Evolutionary conservation across 805 yeast genomes (phyloP).

Genomic region (Komagataella pseudopastoris): DNA sequence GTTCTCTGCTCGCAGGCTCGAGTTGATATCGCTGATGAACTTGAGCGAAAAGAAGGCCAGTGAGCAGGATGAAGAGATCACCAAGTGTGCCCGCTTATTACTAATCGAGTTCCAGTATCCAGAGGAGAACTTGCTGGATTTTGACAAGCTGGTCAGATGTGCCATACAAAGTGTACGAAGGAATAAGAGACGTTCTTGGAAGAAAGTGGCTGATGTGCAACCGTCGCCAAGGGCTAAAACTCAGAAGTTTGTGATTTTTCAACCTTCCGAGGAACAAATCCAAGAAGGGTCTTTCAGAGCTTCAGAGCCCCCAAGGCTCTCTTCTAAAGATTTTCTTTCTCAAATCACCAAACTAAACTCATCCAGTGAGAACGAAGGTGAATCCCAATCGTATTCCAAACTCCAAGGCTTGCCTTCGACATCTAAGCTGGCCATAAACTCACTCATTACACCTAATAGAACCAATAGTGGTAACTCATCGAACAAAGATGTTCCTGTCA

Average conservation of each 20-base stretch:
- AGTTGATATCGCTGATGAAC: slow-evolving; percentile 66
- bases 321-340: slow-evolving; percentile 8
- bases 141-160: slow-evolving; percentile 81
- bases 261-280: not conserved
- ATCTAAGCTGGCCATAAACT: slow-evolving; percentile 32
- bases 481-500: not conserved
- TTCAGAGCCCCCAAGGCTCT: not conserved
- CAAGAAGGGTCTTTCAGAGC: not conserved
- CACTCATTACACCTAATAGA: slow-evolving; percentile 27
- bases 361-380: slow-evolving; percentile 15
- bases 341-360: slow-evolving; percentile 12
- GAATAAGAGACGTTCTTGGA: slow-evolving; percentile 59
- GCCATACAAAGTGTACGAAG: slow-evolving; percentile 90
- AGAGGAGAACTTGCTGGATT: slow-evolving; percentile 45
- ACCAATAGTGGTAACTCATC: not conserved
- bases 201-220: slow-evolving; percentile 15
- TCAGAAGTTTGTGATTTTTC: not conserved
- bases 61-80: slow-evolving; percentile 80
- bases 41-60: slow-evolving; percentile 63
- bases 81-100: slow-evolving; percentile 62
- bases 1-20: slow-evolving; percentile 82
- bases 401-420: slow-evolving; percentile 9
- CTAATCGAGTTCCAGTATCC: slow-evolving; percentile 70
- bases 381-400: slow-evolving; percentile 6
- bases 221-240: not conserved